A percentile compares a stretch with the other conserved stretches of the same genome.
Evolutionary conservation across 2,329 filamentous ascomycete species (phyloP).

Genomic region (Scytalidium lignicola): DNA sequence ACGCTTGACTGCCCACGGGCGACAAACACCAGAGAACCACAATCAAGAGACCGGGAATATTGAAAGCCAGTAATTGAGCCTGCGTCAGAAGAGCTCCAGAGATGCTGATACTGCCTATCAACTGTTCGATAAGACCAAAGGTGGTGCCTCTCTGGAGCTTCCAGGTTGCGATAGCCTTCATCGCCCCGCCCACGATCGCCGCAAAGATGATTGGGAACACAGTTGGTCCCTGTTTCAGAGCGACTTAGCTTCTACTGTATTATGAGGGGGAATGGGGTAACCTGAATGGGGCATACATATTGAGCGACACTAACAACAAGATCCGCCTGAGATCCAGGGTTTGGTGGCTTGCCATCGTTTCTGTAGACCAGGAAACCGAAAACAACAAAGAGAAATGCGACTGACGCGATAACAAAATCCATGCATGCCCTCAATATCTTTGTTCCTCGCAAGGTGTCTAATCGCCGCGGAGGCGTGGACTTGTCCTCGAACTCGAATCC

Average conservation of each 20-base stretch:
- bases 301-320: neutral
- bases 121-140: slow-evolving; percentile 11
- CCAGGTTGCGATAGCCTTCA: slow-evolving; percentile 13
- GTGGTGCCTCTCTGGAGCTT: slow-evolving; percentile 10
- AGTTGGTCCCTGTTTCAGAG: slow-evolving; percentile 4
- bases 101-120: slow-evolving; percentile 14
- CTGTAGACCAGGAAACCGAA: neutral
- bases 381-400: neutral
- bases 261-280: neutral
- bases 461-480: too few relatives aligned
- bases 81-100: slow-evolving; percentile 11
- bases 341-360: neutral
- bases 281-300: neutral
- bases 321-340: neutral
- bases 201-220: slow-evolving; percentile 16
- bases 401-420: neutral
- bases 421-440: neutral
- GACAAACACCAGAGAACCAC: slow-evolving; percentile 14
- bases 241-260: neutral
- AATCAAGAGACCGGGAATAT: slow-evolving; percentile 5
- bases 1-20: slow-evolving; percentile 5
- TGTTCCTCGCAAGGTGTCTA: neutral
- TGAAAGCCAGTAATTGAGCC: slow-evolving; percentile 7
- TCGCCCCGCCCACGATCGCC: slow-evolving; percentile 12
- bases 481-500: too few relatives aligned